Conservation (phyloP, 2,329 filamentous ascomycete species). For the Ophiostoma piceae region DNA sequence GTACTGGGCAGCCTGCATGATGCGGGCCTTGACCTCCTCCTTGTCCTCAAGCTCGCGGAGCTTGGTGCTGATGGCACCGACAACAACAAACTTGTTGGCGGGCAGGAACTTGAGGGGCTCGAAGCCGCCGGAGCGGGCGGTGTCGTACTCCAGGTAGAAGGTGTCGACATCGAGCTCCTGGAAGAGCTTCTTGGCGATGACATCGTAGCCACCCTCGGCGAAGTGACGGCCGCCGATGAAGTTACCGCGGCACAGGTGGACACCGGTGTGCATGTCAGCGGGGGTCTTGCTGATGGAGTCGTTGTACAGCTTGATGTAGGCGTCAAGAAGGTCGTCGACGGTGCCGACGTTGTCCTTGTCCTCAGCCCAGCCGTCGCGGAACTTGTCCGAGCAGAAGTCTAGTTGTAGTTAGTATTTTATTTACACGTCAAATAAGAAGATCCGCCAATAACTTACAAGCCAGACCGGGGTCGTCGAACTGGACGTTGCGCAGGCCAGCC, state of each 20-base stretch:
- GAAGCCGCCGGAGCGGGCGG: conserved; percentile 55
- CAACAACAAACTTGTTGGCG: conserved; percentile 54
- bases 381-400: conserved; percentile 63
- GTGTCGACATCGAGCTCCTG: conserved; percentile 54
- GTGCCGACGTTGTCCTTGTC: conserved; percentile 54
- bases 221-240: conserved; percentile 59
- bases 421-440: no score
- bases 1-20: conserved; percentile 56
- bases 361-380: conserved; percentile 59
- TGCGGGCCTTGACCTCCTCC: conserved; percentile 49
- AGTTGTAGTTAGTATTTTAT: neutral
- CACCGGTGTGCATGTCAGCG: conserved; percentile 62
- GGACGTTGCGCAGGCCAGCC: conserved; percentile 48
- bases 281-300: conserved; percentile 59
- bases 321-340: conserved; percentile 60
- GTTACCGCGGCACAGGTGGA: conserved; percentile 62
- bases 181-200: conserved; percentile 58
- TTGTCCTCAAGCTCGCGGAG: conserved; percentile 37
- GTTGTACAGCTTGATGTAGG: conserved; percentile 70
- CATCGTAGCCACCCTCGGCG: conserved; percentile 60
- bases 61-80: conserved; percentile 47
- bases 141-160: conserved; percentile 44
- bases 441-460: conserved; percentile 32
- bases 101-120: conserved; percentile 58
- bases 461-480: conserved; percentile 59